Conservation (phyloP, 768 basidiomycete genomes). For the Suillus spraguei region DNA sequence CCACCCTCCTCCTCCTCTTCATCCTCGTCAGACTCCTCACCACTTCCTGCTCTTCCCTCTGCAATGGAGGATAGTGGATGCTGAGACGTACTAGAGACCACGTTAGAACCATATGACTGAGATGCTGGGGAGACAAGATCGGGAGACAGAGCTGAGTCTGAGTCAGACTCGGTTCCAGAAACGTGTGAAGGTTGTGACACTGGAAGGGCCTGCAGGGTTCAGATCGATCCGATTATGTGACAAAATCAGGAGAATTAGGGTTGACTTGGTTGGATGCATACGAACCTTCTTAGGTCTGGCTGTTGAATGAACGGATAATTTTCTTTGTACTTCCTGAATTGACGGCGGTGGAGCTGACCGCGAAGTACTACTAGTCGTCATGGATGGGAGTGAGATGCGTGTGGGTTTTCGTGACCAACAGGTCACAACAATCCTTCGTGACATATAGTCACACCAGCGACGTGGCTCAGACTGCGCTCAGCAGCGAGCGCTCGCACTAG, state of each 20-base stretch:
- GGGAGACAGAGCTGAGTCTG: slow-evolving; percentile 67
- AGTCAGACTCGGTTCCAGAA: slow-evolving; percentile 86
- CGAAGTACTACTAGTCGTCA: slow-evolving; percentile 19
- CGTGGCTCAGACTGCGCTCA: slow-evolving; percentile 1
- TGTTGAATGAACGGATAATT: slow-evolving; percentile 75
- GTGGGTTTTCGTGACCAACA: slow-evolving; percentile 16
- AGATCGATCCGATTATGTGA: slow-evolving; percentile 20
- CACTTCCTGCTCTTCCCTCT: slow-evolving; percentile 68
- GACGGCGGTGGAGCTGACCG: slow-evolving; percentile 63
- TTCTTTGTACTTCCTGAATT: slow-evolving; percentile 84
- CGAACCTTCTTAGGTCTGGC: slow-evolving; percentile 53
- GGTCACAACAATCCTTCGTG: slow-evolving; percentile 11
- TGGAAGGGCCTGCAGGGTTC: slow-evolving; percentile 31
- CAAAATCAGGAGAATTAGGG: neutral
- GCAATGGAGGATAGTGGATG: slow-evolving; percentile 77
- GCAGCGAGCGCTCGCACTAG: neutral
- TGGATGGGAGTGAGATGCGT: slow-evolving; percentile 20
- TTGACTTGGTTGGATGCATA: slow-evolving; percentile 5
- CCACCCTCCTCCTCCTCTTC: slow-evolving; percentile 69
- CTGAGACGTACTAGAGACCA: slow-evolving; percentile 36
- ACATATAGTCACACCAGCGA: slow-evolving; percentile 7
- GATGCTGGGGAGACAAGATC: slow-evolving; percentile 46
- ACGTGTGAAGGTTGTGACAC: slow-evolving; percentile 36
- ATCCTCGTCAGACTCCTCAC: slow-evolving; percentile 79
- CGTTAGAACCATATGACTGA: slow-evolving; percentile 37